phyloP scores from a whole-genome alignment of 129 eudicot genomes.

The Centaurea solstitialis region DNA sequence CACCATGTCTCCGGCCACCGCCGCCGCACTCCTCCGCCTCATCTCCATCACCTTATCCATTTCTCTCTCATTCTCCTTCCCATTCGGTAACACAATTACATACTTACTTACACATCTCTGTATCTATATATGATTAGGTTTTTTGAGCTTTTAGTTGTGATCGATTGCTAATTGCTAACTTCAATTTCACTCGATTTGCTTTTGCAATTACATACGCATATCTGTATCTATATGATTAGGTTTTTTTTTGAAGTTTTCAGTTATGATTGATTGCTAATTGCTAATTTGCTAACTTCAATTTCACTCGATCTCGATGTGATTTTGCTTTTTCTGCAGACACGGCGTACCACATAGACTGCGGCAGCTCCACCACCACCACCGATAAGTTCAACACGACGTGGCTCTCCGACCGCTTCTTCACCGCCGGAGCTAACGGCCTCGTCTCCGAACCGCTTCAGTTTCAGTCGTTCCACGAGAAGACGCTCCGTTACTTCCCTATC shows the following conservation, averaged over 20 bases:
- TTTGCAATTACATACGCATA: too few relatives aligned
- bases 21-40: conserved; percentile 22
- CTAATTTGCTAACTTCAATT: conserved; percentile 7
- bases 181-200: too few relatives aligned
- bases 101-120: not conserved
- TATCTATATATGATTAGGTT: not conserved
- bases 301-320: not conserved
- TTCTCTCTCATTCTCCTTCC: conserved; percentile 29
- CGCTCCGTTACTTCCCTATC: conserved; percentile 81
- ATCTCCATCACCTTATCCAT: conserved; percentile 24
- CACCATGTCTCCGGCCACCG: conserved; percentile 48
- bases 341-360: conserved; percentile 82
- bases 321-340: conserved; percentile 34
- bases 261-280: not conserved
- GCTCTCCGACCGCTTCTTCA: conserved; percentile 89
- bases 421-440: conserved; percentile 71
- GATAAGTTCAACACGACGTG: conserved; percentile 71
- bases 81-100: conserved; percentile 48
- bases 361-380: conserved; percentile 59
- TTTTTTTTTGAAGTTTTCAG: not conserved
- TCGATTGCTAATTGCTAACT: not conserved
- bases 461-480: conserved; percentile 59
- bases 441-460: conserved; percentile 94
- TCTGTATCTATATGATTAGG: not conserved
- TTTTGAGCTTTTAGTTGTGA: not conserved